Evolutionary conservation across 164 flowering plant species (phyloP), one percentile per base, ranked within the genome.

Genomic region (Saururus chinensis): DNA sequence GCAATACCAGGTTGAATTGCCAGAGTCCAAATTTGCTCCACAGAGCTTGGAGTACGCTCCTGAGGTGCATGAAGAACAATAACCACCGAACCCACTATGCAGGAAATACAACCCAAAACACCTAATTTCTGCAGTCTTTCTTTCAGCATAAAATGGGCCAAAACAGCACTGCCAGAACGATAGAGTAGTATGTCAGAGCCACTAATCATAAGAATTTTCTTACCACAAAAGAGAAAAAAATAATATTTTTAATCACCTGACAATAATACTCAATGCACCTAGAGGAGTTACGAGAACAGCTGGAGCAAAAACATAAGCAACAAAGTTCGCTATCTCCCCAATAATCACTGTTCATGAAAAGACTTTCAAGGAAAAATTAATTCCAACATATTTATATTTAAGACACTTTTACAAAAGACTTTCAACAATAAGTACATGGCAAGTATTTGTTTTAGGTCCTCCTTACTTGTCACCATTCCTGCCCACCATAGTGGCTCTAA

Each of bases 401-500:
- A 45, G 49, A 13, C 2, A 41, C 8, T 13, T 41, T 13, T 41
- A 45, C 49, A 45, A 12, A 45, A 45, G 14, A 45, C 4, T 45
- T 45, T 63, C 56, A 63, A 42, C 17, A 59, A 45, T 20, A 48
- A 24, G 56, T 42, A 20, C 57, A 62, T 20, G 21, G 35, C 22
- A 58, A 40, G 45, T 11, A 1, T 24, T 24, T 2, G 10, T 51
- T 26, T 7, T n/a, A 13, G 56, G 37, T 40, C 53, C 42, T 37
- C 20, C 87, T 75, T 79, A 92, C 96, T 92, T 66, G 82, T 82
- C 40, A 84, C 66, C 96, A 88, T 87, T 68, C 98, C 98, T 14
- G 82, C 83, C 98, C 98, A 92, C 96, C 98, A 92, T 22, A 92
- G 88, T 10, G 98, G 98, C 74, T 92, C 89, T 24, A 81, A 62